Base-by-base conservation (phyloP, 2,329 filamentous ascomycete species). In the Chaetomiaceae sp. region DNA sequence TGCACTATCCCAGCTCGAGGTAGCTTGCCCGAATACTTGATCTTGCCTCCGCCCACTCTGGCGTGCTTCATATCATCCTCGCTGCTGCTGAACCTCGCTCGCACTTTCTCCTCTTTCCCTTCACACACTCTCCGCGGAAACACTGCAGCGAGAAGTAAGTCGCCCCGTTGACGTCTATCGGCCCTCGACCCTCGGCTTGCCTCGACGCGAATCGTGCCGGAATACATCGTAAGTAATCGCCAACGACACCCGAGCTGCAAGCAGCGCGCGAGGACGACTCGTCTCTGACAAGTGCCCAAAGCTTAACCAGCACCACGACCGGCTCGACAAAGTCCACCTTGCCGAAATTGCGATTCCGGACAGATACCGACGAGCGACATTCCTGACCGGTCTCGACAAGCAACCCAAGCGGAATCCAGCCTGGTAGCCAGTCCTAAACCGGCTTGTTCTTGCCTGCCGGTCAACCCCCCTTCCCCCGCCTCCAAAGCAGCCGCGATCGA, bases 1-100 rank as follows among this genome's bases (percentile, higher is more conserved):
- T 47, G 41, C 49, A 34, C 48, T 43, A 46, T 51, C 49, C 46
- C 51, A 51, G 25, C 46, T 51, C 27, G 32, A 34, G 23, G 37
- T 38, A 45, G 42, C 43, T 33, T 41, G 9, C 34, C 42, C 41
- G n/a, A 53, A 49, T 48, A 48, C 48, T 44, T 51, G 48, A 55
- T 46, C 42, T n/a, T 45, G 18, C 33, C 34, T 14, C 16, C 18
- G 23, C 27, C 34, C 40, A 10, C 30, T 13, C 40, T 21, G 13
- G 21, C 29, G 4, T 20, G n/a, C n/a, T 14, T 33, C 33, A 36
- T 46, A 40, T 44, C 41, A 49, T n/a, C 18, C 23, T 34, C n/a
- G 18, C 20, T 32, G 14, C 46, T 44, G 38, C 45, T 50, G 32
- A 23, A 30, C 16, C 42, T 46, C 27, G 11, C 46, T 18, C 18